Conservation (phyloP, 805 yeast species). For the Candida berthetii region DNA sequence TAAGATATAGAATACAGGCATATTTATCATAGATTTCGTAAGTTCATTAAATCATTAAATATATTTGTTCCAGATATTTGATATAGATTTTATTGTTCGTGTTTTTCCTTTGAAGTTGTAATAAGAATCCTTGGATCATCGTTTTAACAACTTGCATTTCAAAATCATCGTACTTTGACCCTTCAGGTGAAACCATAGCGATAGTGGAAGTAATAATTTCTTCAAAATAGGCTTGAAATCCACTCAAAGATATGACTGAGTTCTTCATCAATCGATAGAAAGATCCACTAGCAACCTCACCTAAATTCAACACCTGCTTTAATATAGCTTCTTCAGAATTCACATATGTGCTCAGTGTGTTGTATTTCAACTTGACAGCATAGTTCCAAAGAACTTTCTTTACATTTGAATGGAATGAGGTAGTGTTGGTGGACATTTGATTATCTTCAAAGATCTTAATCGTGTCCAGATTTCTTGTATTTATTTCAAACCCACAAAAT, state of each 20-base stretch:
- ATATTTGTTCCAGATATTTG: neutral
- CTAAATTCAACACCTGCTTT: conserved; percentile 12
- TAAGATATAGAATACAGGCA: neutral
- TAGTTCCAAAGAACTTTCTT: conserved; percentile 18
- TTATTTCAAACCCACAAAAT: conserved; percentile 38
- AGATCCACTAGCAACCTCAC: neutral
- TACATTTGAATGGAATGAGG: conserved; percentile 11
- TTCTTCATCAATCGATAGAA: neutral
- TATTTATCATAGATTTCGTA: neutral
- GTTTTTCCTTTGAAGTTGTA: conserved; percentile 5
- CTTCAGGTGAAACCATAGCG: neutral
- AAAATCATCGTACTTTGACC: neutral
- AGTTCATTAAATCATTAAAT: neutral
- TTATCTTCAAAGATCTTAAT: conserved; percentile 24
- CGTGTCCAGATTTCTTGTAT: conserved; percentile 25
- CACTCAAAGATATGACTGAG: neutral
- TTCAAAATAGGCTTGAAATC: conserved; percentile 5
- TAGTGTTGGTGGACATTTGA: conserved; percentile 8
- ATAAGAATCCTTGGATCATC: conserved; percentile 8
- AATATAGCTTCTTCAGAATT: conserved; percentile 9
- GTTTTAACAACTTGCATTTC: neutral
- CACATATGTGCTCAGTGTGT: conserved; percentile 14
- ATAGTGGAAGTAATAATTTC: neutral
- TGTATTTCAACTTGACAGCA: conserved; percentile 25
- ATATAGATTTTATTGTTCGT: conserved; percentile 10